These are phyloP conservation scores for Fusarium fracticaudum DNA, from an alignment of 2,329 filamentous ascomycete species.

Conservation along the genomic window DNA sequence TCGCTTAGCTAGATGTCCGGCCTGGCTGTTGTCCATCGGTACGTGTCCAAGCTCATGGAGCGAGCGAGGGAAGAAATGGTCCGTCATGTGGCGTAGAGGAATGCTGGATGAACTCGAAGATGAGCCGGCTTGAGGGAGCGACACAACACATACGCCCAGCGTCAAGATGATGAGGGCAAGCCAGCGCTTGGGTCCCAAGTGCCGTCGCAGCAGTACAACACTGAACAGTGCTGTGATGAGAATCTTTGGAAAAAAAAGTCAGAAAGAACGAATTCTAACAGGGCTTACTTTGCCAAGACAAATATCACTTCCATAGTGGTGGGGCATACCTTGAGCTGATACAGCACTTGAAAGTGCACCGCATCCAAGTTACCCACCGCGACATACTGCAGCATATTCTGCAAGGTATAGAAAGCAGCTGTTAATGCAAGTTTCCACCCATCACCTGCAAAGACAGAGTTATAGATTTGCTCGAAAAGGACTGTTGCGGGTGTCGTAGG, in stretches of 20 bases:
- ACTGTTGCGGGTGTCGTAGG: conserved; percentile 83
- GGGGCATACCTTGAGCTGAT: conserved; percentile 80
- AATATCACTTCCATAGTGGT: background rate
- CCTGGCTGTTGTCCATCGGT: conserved; percentile 31
- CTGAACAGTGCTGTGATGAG: conserved; percentile 90
- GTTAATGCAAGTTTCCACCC: conserved; percentile 96
- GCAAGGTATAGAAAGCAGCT: conserved; percentile 86
- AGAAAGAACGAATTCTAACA: background rate
- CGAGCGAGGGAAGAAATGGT: conserved; percentile 80
- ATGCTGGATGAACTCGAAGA: conserved; percentile 64
- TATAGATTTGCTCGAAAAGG: conserved; percentile 81
- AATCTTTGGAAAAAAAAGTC: conserved; percentile 60
- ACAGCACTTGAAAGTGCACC: conserved; percentile 91
- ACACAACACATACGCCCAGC: conserved; percentile 84
- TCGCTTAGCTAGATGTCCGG: conserved; percentile 52
- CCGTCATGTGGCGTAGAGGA: conserved; percentile 69
- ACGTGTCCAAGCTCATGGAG: conserved; percentile 77
- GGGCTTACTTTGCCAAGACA: background rate
- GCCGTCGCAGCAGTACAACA: conserved; percentile 77
- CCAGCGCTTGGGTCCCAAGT: conserved; percentile 80
- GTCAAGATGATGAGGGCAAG: conserved; percentile 81
- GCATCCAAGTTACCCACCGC: conserved; percentile 91
- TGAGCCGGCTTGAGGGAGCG: conserved; percentile 72
- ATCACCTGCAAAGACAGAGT: conserved; percentile 85
- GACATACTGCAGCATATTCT: conserved; percentile 94